Percentiles rank a stretch among this genome's conserved stretches.
phyloP scores from a whole-genome alignment of 2,329 filamentous ascomycete genomes.

The Arthrocladium fulminans region DNA sequence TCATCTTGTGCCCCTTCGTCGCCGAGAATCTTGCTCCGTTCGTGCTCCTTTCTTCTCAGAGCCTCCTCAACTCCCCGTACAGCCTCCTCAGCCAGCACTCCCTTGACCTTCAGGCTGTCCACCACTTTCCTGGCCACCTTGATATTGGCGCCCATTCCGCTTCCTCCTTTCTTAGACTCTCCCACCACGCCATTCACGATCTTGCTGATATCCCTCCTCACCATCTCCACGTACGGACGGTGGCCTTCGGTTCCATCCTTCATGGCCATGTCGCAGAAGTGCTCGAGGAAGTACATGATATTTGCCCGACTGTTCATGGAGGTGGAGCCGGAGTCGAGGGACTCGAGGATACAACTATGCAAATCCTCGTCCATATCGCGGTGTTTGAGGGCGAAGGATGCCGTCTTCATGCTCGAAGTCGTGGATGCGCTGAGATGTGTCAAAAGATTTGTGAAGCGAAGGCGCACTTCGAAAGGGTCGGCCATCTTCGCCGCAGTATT shows the following conservation, averaged over 20 bases:
- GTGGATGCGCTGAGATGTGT: conserved; percentile 86
- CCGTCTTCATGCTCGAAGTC: conserved; percentile 81
- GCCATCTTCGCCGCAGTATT: conserved; percentile 41
- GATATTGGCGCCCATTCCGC: conserved; percentile 75
- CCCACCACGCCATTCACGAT: conserved; percentile 90
- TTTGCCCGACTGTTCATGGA: conserved; percentile 97
- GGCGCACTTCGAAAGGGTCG: conserved; percentile 95
- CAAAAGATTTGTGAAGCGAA: conserved; percentile 87
- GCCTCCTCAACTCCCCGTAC: conserved; percentile 74
- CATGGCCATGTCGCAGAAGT: conserved; percentile 77
- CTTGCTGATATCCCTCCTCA: conserved; percentile 82
- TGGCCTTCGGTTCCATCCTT: conserved; percentile 66
- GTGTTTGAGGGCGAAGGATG: conserved; percentile 89
- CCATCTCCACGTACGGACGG: conserved; percentile 79
- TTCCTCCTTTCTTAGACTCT: conserved; percentile 53
- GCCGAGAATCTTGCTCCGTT: conserved; percentile 49
- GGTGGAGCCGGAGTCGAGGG: conserved; percentile 64
- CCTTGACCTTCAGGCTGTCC: conserved; percentile 55
- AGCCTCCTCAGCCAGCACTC: conserved; percentile 63
- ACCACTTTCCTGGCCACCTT: conserved; percentile 82
- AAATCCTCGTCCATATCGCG: conserved; percentile 93
- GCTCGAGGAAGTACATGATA: conserved; percentile 98
- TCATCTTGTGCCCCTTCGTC: conserved; percentile 30
- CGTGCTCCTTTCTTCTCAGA: conserved; percentile 67
- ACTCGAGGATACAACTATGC: conserved; percentile 93